Base-by-base conservation (phyloP, 2,329 filamentous ascomycete species). In the Hymenotorrendiella dingleyae region DNA sequence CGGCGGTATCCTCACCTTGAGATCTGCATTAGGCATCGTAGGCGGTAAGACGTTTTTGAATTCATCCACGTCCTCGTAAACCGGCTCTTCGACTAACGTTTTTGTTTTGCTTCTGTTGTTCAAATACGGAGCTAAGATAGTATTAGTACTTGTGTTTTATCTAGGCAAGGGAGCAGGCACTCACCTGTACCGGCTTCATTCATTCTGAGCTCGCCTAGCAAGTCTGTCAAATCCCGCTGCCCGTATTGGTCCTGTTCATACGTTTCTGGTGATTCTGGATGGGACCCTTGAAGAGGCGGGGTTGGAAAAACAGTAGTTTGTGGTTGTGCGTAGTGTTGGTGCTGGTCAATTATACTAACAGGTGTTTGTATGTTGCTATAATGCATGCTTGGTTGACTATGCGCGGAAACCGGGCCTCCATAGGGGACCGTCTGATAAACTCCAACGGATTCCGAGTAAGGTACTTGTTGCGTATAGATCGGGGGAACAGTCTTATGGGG, bases 121-220 rank as follows among this genome's bases (percentile, higher is more conserved):
- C 23, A 97, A 78, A 65, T 96, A 97, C 2, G 88, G 88, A 21
- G 91, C 88, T 88, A 38, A 40, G 26, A 7, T 22, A 10, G 6
- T 12, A 57, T 48, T 52, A 50, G 23, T 11, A n/a, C 19, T 40
- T 19, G 9, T 17, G 16, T 17, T 33, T 6, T 10, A 20, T 12
- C 4, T 16, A 10, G 4, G n/a, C n/a, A n/a, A n/a, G n/a, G n/a
- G n/a, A n/a, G n/a, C n/a, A n/a, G n/a, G 26, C 12, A 20, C 79
- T 65, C 72, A 93, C 86, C 89, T 62, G 89, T 84, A 48, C 89
- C 91, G 29, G 80, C 82, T 59, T 91, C 86, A 48, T 94, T 84
- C 55, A 97, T 88, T 58, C 86, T 90, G 11, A 97, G 71, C 30
- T 87, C 84, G 6, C 91, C 91, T 28, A 97, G 71, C 9, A 93